Evolutionary conservation across 2,329 filamentous ascomycete species (phyloP).

Genomic region (Colletotrichum tropicicola): DNA sequence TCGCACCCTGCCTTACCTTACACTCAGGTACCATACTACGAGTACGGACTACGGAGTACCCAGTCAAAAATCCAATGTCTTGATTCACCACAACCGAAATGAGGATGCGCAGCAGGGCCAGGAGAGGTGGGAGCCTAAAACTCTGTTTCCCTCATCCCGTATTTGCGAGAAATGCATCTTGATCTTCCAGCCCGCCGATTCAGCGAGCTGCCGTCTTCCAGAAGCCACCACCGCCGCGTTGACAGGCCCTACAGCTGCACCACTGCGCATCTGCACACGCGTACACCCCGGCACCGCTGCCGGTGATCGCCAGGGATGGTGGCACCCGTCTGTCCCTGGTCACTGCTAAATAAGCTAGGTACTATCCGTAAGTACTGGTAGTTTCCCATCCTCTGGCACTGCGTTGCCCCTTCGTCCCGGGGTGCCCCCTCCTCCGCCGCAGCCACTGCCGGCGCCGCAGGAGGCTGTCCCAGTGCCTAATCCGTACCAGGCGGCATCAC

Average conservation of each 20-base stretch:
- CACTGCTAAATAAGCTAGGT: too few species aligned
- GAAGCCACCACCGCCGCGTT: neutral
- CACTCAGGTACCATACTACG: too few species aligned
- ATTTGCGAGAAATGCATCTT: neutral
- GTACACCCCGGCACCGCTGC: slow-evolving; percentile 20
- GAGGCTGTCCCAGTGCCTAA: neutral
- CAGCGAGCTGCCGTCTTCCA: neutral
- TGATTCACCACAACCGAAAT: slow-evolving; percentile 19
- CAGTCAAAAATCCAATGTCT: neutral
- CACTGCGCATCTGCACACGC: slow-evolving; percentile 21
- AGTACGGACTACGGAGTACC: neutral
- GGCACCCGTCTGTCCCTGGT: slow-evolving; percentile 3
- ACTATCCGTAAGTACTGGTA: too few species aligned
- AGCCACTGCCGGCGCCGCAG: neutral
- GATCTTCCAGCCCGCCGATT: neutral
- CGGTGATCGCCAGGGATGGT: slow-evolving; percentile 22
- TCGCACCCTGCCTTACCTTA: too few species aligned
- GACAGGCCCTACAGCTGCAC: neutral
- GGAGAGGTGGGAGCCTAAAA: slow-evolving; percentile 13
- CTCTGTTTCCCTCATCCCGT: neutral
- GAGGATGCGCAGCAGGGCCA: slow-evolving; percentile 5
- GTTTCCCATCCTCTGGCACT: too few species aligned
- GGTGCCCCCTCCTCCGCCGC: neutral
- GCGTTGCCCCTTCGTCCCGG: neutral
- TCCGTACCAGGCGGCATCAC: neutral